phyloP scores from a whole-genome alignment of 1,139 yeast genomes.

The Zhuliangozyma blackwelliae region DNA sequence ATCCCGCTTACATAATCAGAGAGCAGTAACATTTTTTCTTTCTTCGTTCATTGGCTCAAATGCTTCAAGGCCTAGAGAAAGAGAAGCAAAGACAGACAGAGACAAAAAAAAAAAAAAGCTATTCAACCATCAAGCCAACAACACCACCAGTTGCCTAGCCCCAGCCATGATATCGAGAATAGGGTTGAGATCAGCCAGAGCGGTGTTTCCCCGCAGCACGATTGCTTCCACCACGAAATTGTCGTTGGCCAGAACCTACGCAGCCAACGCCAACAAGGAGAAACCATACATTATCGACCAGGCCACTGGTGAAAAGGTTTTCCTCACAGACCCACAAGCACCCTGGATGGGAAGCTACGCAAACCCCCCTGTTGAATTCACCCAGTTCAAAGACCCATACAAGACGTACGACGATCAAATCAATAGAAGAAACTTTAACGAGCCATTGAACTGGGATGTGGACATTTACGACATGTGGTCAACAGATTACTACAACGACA shows the following conservation, averaged over 20 bases:
- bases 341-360: constrained; percentile 47
- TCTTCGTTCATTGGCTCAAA: constrained; percentile 20
- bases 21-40: constrained; percentile 11
- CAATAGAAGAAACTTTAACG: constrained; percentile 72
- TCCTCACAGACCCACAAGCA: constrained; percentile 39
- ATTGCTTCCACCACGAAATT: background rate
- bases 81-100: constrained; percentile 1
- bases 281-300: constrained; percentile 36
- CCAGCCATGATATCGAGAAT: constrained; percentile 26
- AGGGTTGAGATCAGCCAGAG: constrained; percentile 16
- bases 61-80: too few species aligned
- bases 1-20: background rate
- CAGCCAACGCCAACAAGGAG: constrained; percentile 22
- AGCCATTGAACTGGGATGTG: constrained; percentile 66
- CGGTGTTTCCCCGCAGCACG: constrained; percentile 6
- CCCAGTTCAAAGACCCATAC: constrained; percentile 66
- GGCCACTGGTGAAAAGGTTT: constrained; percentile 36
- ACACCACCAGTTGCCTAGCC: background rate
- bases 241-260: constrained; percentile 20
- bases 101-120: background rate
- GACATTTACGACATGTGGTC: constrained; percentile 85
- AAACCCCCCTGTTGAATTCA: constrained; percentile 43
- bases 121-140: background rate
- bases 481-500: constrained; percentile 68
- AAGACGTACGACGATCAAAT: constrained; percentile 77